These are phyloP conservation scores for Trichophyton schoenleinii DNA, from an alignment of 2,329 filamentous ascomycete genomes.

Conservation along the genomic window DNA sequence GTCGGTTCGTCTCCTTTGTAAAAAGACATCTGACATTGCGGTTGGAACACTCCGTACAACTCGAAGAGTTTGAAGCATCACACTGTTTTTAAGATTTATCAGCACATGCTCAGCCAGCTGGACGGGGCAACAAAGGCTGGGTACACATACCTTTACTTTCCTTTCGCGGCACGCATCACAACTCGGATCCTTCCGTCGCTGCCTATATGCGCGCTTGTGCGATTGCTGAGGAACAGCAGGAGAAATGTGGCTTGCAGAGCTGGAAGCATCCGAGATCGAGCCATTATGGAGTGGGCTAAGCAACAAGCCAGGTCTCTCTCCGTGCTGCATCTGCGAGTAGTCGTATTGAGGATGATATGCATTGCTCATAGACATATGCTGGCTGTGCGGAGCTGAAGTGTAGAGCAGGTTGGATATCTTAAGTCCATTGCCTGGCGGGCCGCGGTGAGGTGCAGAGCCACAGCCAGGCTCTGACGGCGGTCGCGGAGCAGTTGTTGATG, in stretches of 20 bases:
- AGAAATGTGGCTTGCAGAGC: constrained; percentile 21
- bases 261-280: constrained; percentile 27
- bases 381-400: constrained; percentile 21
- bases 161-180: constrained; percentile 91
- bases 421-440: constrained; percentile 28
- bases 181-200: constrained; percentile 89
- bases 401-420: constrained; percentile 32
- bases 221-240: constrained; percentile 46
- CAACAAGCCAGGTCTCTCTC: constrained; percentile 24
- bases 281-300: constrained; percentile 27
- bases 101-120: not conserved
- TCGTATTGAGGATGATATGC: constrained; percentile 30
- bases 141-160: constrained; percentile 47
- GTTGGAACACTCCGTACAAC: constrained; percentile 94
- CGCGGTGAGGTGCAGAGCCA: constrained; percentile 26
- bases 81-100: constrained; percentile 40
- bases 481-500: not conserved
- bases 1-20: constrained; percentile 94
- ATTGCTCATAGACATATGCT: constrained; percentile 17
- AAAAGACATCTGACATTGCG: constrained; percentile 97
- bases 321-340: constrained; percentile 28
- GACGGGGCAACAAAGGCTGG: not conserved
- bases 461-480: constrained; percentile 15
- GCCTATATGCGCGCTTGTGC: constrained; percentile 88
- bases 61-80: constrained; percentile 89